These are phyloP conservation scores for Priceomyces medius DNA, from an alignment of 805 yeast genomes.

Conservation along the genomic window DNA sequence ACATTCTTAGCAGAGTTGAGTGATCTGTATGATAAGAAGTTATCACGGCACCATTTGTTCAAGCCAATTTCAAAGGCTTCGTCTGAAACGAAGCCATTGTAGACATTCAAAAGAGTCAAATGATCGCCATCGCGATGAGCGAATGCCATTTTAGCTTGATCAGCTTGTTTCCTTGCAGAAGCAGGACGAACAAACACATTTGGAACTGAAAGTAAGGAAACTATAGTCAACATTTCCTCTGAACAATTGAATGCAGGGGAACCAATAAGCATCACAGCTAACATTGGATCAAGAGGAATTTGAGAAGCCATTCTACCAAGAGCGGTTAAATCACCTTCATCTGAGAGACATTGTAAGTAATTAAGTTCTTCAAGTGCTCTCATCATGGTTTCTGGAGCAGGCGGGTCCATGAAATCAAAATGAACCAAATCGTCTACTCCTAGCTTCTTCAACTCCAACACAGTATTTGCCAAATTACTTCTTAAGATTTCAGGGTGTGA, in stretches of 20 bases:
- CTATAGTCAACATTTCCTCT: constrained; percentile 82
- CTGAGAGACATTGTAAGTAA: constrained; percentile 84
- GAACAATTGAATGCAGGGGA: constrained; percentile 85
- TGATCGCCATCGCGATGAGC: constrained; percentile 97
- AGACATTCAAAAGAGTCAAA: constrained; percentile 84
- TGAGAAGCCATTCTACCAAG: constrained; percentile 87
- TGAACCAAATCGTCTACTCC: constrained; percentile 96
- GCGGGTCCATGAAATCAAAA: constrained; percentile 98
- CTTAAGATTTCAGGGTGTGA: constrained; percentile 94
- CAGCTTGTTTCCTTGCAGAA: constrained; percentile 82
- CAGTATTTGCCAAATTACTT: constrained; percentile 87
- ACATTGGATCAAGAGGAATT: constrained; percentile 93
- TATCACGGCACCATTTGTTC: constrained; percentile 88
- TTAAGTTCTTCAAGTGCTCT: constrained; percentile 94
- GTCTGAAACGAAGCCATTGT: constrained; percentile 74
- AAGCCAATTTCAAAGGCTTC: constrained; percentile 67
- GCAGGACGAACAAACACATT: constrained; percentile 93
- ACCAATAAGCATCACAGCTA: constrained; percentile 89
- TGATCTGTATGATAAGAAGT: constrained; percentile 81
- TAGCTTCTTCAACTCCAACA: constrained; percentile 85
- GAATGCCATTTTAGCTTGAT: constrained; percentile 81
- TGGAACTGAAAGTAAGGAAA: constrained; percentile 90
- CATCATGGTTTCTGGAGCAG: constrained; percentile 99
- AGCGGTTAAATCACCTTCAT: constrained; percentile 86
- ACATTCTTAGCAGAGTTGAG: constrained; percentile 84